Evolutionary conservation across 345 rosid species (phyloP), one percentile per base, ranked within the genome.

Genomic region (Sisymbrium irio): DNA sequence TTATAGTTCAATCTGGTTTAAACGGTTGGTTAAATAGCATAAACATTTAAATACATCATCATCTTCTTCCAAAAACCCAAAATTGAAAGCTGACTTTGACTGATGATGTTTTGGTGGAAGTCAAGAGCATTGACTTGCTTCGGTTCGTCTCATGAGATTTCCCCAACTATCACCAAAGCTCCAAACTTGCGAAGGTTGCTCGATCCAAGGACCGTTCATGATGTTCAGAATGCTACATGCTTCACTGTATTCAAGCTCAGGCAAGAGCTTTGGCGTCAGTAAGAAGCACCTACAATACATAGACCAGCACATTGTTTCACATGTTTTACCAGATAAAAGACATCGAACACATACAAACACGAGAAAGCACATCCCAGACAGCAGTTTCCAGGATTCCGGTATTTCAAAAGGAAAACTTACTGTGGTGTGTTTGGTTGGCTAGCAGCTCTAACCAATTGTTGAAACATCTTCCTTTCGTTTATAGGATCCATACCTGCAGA

Each of bases 401-500:
- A 70, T 25, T 13, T 28, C 4, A 18, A 3, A 73, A 19, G 30
- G 20, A 51, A 13, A 51, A 46, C 74, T 78, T 86, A 94, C 98
- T 91, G 98, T 36, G 98, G 97, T 51, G 98, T 94, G 76, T 88
- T 88, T 1, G 85, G 89, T 78, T 92, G 97, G 67, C 96, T 94
- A 41, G 98, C 96, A 71, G 97, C 97, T 83, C 93, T 87, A 41
- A 91, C 98, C 77, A 94, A 76, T 60, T 94, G 97, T 78, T 94
- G 97, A 85, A 94, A 91, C 98, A 94, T 94, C 82, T 94, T 94
- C 63, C 98, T 85, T 81, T 94, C 97, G 49, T 94, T 94, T 71
- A 92, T 79, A 5, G 96, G 97, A 77, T 94, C 97, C 98, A 94
- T 94, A 76, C 97, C 97, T 94, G 86, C 35, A 69, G 7, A 59